phyloP scores from a whole-genome alignment of 1,139 yeast genomes.

The Lodderomyces oxycetoniae region DNA sequence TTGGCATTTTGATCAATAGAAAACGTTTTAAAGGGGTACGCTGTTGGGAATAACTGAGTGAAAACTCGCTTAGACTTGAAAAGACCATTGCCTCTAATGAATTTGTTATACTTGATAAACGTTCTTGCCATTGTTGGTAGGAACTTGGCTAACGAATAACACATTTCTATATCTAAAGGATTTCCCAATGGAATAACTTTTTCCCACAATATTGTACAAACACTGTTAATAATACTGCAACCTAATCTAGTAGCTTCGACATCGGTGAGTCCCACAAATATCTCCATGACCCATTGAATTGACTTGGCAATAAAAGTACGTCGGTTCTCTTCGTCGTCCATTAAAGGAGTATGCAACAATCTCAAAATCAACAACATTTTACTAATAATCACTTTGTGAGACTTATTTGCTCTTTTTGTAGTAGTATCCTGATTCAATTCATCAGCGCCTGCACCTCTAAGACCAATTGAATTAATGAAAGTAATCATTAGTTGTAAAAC shows the following conservation, averaged over 20 bases:
- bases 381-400: conserved; percentile 51
- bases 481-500: conserved; percentile 35
- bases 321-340: conserved; percentile 33
- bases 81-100: conserved; percentile 46
- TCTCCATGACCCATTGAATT: conserved; percentile 61
- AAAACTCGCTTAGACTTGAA: conserved; percentile 61
- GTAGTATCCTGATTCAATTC: conserved; percentile 24
- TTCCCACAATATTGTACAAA: conserved; percentile 40
- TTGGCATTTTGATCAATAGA: conserved; percentile 74
- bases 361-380: conserved; percentile 59
- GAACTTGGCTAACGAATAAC: conserved; percentile 47
- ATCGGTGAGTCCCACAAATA: conserved; percentile 50
- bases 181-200: conserved; percentile 19
- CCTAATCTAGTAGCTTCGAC: conserved; percentile 61
- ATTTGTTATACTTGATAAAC: conserved; percentile 50
- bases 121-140: conserved; percentile 50
- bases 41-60: conserved; percentile 63
- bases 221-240: conserved; percentile 50
- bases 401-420: conserved; percentile 33
- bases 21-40: conserved; percentile 58
- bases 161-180: conserved; percentile 23
- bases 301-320: conserved; percentile 46
- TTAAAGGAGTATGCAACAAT: conserved; percentile 47
- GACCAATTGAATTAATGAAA: conserved; percentile 50
- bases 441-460: conserved; percentile 48